These are phyloP conservation scores for Suaeda aralocaspica DNA, from an alignment of 148 eudicot genomes.

Conservation along the genomic window DNA sequence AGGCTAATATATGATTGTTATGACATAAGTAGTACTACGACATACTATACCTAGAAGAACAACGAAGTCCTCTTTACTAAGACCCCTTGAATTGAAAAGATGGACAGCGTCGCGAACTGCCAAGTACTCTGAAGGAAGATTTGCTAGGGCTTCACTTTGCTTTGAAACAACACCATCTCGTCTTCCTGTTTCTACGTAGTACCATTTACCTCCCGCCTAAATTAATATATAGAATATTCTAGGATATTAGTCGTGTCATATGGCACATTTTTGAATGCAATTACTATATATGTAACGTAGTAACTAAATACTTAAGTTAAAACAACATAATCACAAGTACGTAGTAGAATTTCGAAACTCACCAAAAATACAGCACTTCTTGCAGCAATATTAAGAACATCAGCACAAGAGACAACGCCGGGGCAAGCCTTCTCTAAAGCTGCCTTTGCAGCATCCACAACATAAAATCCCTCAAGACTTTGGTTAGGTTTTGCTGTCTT, in stretches of 20 bases:
- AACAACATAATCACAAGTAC: no score
- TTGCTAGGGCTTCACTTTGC: slow-evolving; percentile 21
- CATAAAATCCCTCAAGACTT: slow-evolving; percentile 35
- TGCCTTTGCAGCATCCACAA: slow-evolving; percentile 41
- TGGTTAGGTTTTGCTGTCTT: slow-evolving; percentile 35
- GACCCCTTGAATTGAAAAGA: slow-evolving; percentile 9
- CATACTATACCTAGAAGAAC: slow-evolving; percentile 32
- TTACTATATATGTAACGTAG: no score
- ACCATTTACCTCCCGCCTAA: slow-evolving; percentile 51
- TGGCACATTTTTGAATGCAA: no score
- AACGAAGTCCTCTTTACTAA: slow-evolving; percentile 25
- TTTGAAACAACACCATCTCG: slow-evolving; percentile 42
- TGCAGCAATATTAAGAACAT: slow-evolving; percentile 44
- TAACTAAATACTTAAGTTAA: no score
- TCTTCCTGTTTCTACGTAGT: slow-evolving; percentile 47
- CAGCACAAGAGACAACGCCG: slow-evolving; percentile 55
- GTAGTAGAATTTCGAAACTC: neutral
- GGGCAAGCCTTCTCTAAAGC: slow-evolving; percentile 41
- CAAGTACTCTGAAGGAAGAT: slow-evolving; percentile 9
- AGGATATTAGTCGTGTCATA: no score
- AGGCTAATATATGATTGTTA: no score
- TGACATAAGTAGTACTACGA: no score
- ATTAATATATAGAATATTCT: neutral
- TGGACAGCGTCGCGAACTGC: slow-evolving; percentile 10
- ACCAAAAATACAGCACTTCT: slow-evolving; percentile 43